phyloP scores from a whole-genome alignment of 108 stramenopile genomes.

The Epithemia pelagica region DNA sequence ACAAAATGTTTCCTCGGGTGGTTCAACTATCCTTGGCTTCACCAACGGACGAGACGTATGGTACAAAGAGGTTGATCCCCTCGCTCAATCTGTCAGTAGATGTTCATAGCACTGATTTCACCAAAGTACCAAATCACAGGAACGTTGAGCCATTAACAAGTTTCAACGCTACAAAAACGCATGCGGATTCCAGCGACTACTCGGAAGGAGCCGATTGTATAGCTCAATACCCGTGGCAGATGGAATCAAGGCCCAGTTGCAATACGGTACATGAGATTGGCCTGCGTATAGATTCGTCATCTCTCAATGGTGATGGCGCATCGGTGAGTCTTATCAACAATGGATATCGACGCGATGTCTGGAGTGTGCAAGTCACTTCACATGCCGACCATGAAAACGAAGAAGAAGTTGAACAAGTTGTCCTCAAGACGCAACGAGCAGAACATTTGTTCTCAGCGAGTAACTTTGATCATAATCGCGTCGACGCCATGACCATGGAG shows the following conservation, averaged over 20 bases:
- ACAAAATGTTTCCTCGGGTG: too few species aligned
- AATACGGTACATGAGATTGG: slow-evolving; percentile 65
- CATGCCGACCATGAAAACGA: too few species aligned
- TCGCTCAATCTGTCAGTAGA: too few species aligned
- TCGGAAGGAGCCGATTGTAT: slow-evolving; percentile 31
- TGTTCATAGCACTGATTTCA: too few species aligned
- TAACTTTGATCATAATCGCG: slow-evolving; percentile 56
- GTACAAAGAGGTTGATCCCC: too few species aligned
- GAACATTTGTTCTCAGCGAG: slow-evolving; percentile 16
- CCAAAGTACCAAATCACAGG: too few species aligned
- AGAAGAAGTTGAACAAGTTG: too few species aligned
- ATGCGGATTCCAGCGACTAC: slow-evolving; percentile 16
- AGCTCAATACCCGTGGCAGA: slow-evolving; percentile 60
- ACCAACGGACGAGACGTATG: too few species aligned
- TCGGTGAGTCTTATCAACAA: neutral
- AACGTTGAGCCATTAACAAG: neutral
- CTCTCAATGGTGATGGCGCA: too few species aligned
- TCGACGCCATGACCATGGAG: slow-evolving; percentile 75
- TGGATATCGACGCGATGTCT: slow-evolving; percentile 73
- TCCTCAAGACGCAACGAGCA: neutral
- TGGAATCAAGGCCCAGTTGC: slow-evolving; percentile 49
- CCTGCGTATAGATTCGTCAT: too few species aligned
- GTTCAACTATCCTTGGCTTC: too few species aligned
- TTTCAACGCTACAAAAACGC: neutral
- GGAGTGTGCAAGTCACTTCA: slow-evolving; percentile 28